phyloP scores from a whole-genome alignment of 768 basidiomycete species.

The Tubosaeta brunneosetosa region DNA sequence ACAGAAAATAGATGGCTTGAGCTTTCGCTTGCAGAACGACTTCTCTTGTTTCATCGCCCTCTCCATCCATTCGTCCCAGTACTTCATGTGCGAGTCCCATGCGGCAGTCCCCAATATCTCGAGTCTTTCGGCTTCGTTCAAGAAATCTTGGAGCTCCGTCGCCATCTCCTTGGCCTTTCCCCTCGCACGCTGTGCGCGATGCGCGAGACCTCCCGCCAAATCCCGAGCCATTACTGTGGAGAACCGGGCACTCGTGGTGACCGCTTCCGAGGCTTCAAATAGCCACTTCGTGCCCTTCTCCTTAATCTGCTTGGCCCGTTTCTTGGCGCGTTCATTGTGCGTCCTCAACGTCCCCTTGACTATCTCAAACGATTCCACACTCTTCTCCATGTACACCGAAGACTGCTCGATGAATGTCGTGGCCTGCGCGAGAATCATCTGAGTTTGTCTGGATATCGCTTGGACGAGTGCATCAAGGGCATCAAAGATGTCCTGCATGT shows the following conservation, averaged over 20 bases:
- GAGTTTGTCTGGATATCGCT: constrained; percentile 45
- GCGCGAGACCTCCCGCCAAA: constrained; percentile 33
- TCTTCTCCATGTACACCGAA: constrained; percentile 31
- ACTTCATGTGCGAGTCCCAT: constrained; percentile 17
- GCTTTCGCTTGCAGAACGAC: constrained; percentile 13
- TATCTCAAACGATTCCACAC: constrained; percentile 34
- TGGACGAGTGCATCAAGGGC: constrained; percentile 55
- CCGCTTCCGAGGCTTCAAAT: constrained; percentile 37
- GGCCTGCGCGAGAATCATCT: constrained; percentile 28
- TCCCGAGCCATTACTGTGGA: constrained; percentile 42
- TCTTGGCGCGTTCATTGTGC: constrained; percentile 50
- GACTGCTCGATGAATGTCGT: constrained; percentile 43
- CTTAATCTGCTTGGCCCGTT: constrained; percentile 49
- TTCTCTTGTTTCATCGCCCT: constrained; percentile 4
- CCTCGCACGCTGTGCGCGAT: constrained; percentile 42
- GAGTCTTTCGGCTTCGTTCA: constrained; percentile 19
- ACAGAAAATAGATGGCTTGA: constrained; percentile 10
- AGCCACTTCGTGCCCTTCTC: constrained; percentile 46
- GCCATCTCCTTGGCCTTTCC: constrained; percentile 43
- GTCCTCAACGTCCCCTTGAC: constrained; percentile 39
- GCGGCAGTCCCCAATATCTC: constrained; percentile 11
- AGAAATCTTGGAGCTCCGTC: constrained; percentile 26
- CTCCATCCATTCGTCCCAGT: constrained; percentile 19
- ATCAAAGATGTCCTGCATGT: constrained; percentile 53
- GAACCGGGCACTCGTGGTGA: constrained; percentile 37